Percentiles rank a stretch among this genome's conserved stretches.
phyloP scores from a whole-genome alignment of 176 grass and related monocot species.

The Phyllostachys edulis region DNA sequence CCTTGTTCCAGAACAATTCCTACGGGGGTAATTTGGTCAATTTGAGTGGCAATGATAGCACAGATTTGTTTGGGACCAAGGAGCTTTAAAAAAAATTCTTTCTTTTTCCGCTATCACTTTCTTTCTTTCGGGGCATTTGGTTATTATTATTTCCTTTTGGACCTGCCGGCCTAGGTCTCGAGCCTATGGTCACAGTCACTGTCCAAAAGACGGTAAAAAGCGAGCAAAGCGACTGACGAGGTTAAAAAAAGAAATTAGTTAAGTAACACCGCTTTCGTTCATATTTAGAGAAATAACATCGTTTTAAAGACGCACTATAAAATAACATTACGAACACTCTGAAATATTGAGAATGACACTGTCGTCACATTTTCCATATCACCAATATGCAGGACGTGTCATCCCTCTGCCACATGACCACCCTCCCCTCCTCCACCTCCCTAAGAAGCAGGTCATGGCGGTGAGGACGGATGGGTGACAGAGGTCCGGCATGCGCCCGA shows the following conservation, averaged over 20 bases:
- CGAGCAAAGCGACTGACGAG: conserved; percentile 13
- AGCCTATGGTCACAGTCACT: conserved; percentile 34
- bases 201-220: conserved; percentile 48
- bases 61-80: conserved; percentile 47
- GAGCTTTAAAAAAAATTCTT: conserved; percentile 26
- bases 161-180: conserved; percentile 10
- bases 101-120: conserved; percentile 37
- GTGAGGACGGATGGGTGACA: too few species aligned
- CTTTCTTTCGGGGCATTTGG: conserved; percentile 37
- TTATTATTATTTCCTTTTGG: conserved; percentile 50
- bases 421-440: too few species aligned
- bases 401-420: too few species aligned
- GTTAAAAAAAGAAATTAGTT: background rate
- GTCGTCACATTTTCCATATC: too few species aligned
- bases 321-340: too few species aligned
- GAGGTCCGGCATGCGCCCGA: too few species aligned
- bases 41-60: conserved; percentile 7
- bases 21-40: conserved; percentile 24
- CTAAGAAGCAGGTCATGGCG: too few species aligned
- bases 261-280: too few species aligned
- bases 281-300: too few species aligned
- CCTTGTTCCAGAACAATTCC: background rate
- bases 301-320: too few species aligned
- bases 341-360: too few species aligned
- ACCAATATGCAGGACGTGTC: too few species aligned